Conservation (phyloP, 2,329 filamentous ascomycete genomes). For the Bimuria novae-zelandiae region DNA sequence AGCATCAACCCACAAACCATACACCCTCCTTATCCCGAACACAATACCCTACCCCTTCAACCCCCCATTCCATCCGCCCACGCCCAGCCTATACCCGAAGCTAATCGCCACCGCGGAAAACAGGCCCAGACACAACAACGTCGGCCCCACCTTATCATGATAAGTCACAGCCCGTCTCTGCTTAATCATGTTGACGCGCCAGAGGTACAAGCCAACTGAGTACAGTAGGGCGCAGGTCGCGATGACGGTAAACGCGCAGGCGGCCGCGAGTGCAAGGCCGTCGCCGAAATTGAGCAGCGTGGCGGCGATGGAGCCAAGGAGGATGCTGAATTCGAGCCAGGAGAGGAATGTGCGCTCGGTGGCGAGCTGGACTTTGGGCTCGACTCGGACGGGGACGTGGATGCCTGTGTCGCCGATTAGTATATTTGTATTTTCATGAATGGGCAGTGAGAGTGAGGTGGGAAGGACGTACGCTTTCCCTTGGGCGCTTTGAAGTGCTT, state of each 20-base stretch:
- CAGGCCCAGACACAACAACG: constrained; percentile 72
- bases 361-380: constrained; percentile 97
- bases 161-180: constrained; percentile 84
- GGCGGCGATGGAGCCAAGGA: constrained; percentile 66
- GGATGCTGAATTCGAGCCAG: constrained; percentile 97
- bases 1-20: too few species aligned
- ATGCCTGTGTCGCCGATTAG: too few species aligned
- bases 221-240: constrained; percentile 81
- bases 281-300: constrained; percentile 50
- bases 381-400: constrained; percentile 91
- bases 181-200: constrained; percentile 84
- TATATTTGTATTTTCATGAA: too few species aligned
- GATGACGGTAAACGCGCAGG: constrained; percentile 80
- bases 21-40: too few species aligned
- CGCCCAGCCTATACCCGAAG: constrained; percentile 75
- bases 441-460: too few species aligned
- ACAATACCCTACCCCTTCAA: constrained; percentile 46
- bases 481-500: constrained; percentile 71
- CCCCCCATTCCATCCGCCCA: constrained; percentile 54
- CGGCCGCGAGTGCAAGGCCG: constrained; percentile 43
- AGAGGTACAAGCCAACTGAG: constrained; percentile 81
- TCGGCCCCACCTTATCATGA: constrained; percentile 88
- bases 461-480: constrained; percentile 64
- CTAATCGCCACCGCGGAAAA: constrained; percentile 77
- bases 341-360: constrained; percentile 94